phyloP scores from a whole-genome alignment of 2,329 filamentous ascomycete species.

The Arthrobotrys pseudoclavata region DNA sequence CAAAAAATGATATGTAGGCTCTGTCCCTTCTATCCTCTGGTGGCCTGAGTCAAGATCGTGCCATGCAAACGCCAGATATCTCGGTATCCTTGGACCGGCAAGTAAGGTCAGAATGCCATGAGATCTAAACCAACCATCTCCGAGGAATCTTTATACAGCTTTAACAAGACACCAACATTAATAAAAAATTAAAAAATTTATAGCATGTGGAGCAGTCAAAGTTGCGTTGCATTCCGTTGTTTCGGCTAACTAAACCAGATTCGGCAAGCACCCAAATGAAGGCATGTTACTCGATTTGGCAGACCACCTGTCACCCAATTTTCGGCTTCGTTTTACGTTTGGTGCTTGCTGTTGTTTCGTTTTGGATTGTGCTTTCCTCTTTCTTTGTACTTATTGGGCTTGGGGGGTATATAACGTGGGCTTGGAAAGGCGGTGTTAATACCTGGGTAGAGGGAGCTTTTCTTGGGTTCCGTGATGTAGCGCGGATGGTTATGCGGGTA shows the following conservation, averaged over 20 bases:
- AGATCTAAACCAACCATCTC: background rate
- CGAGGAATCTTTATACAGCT: background rate
- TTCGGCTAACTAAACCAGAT: slow-evolving; percentile 2
- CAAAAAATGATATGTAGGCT: background rate
- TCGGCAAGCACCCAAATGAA: background rate
- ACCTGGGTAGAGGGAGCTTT: too few relatives aligned
- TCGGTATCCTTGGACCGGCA: slow-evolving; percentile 3
- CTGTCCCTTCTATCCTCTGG: background rate
- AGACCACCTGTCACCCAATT: slow-evolving; percentile 14
- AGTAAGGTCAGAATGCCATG: slow-evolving; percentile 3
- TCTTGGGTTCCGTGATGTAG: background rate
- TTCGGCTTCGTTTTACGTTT: slow-evolving; percentile 29
- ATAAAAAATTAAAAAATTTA: background rate
- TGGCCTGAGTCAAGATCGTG: slow-evolving; percentile 10
- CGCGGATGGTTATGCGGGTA: background rate
- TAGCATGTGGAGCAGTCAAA: background rate
- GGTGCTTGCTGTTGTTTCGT: slow-evolving; percentile 25
- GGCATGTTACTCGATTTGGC: slow-evolving; percentile 21
- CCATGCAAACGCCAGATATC: slow-evolving; percentile 19
- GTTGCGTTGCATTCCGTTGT: slow-evolving; percentile 8
- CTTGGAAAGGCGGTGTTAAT: too few relatives aligned
- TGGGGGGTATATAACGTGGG: background rate
- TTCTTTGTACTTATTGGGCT: background rate
- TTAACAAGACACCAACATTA: background rate
- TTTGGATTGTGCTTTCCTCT: slow-evolving; percentile 25